Base-by-base conservation (phyloP, 495 filamentous ascomycete genomes). In the Aspergillus steynii region DNA sequence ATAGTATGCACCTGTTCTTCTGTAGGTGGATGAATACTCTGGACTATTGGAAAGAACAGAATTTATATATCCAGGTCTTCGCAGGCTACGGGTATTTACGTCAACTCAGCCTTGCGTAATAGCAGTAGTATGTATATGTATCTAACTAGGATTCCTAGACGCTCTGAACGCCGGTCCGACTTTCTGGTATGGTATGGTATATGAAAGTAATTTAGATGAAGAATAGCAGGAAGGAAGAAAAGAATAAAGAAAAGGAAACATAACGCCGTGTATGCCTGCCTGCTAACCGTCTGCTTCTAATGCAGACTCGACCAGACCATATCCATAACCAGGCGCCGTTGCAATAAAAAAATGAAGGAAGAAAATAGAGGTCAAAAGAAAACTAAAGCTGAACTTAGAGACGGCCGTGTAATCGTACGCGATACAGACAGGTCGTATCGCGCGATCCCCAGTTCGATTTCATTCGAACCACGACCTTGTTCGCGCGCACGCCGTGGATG, bases 381-480 rank as follows among this genome's bases (percentile, higher is more conserved):
- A 32, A 55, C 0, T 57, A 46, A 45, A 61, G 3, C 37, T 57
- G 6, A 26, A 14, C 9, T 53, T 65, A 80, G 14, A 69, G 34
- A 53, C 77, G 71, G 7, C 80, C 81, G 60, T 79, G 70, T 15
- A 82, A 29, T 53, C 74, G 77, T 37, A 81, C 37, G 12, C 80
- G 78, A 63, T 80, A 82, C 29, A 84, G 61, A 63, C 81, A 84
- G 0, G 80, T 82, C 37, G 37, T 42, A 45, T 73, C 62, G 20
- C 74, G 60, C 2, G 69, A 69, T 3, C 79, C 81, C 79, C 80
- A 84, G 52, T 82, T 84, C 2, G 72, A 75, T 20, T 74, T 80
- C 7, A 80, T 72, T 2, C 81, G 71, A 47, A 83, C 67, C 5
- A 74, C 76, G 26, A 83, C 69, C 54, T 76, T 73, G 48, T 76